These are phyloP conservation scores for Mortierella hygrophila DNA, from an alignment of 192 early-diverging fungal genomes.

Conservation along the genomic window DNA sequence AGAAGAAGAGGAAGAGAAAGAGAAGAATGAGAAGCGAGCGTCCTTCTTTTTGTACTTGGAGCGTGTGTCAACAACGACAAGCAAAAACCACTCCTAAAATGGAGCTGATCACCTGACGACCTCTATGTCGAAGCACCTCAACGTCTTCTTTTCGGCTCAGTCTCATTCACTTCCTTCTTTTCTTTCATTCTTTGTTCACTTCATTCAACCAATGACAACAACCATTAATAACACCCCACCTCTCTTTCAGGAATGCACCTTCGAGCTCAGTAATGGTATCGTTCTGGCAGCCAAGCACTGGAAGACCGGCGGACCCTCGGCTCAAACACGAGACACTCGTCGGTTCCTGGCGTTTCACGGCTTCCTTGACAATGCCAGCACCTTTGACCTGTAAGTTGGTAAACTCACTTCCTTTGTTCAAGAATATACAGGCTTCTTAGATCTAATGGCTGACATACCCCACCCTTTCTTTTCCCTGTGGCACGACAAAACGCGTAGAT, in stretches of 20 bases:
- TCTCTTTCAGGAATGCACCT: slow-evolving; percentile 19
- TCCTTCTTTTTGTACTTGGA: background rate
- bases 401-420: background rate
- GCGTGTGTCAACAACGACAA: background rate
- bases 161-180: background rate
- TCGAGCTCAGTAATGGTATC: slow-evolving; percentile 32
- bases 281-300: slow-evolving; percentile 43
- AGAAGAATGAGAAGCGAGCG: background rate
- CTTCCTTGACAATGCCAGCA: slow-evolving; percentile 43
- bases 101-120: background rate
- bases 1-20: slow-evolving; percentile 1
- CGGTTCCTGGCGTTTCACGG: slow-evolving; percentile 54
- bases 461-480: background rate
- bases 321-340: slow-evolving; percentile 16
- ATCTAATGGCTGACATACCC: background rate
- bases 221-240: background rate
- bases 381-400: slow-evolving; percentile 40
- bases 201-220: background rate
- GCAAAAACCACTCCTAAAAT: background rate
- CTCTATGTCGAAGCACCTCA: background rate
- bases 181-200: background rate
- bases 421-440: background rate
- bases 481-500: slow-evolving; percentile 7
- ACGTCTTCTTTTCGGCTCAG: background rate
- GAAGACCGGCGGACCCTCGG: slow-evolving; percentile 11